Conservation (phyloP, 2,329 filamentous ascomycete species). For the Microcera coccophila region DNA sequence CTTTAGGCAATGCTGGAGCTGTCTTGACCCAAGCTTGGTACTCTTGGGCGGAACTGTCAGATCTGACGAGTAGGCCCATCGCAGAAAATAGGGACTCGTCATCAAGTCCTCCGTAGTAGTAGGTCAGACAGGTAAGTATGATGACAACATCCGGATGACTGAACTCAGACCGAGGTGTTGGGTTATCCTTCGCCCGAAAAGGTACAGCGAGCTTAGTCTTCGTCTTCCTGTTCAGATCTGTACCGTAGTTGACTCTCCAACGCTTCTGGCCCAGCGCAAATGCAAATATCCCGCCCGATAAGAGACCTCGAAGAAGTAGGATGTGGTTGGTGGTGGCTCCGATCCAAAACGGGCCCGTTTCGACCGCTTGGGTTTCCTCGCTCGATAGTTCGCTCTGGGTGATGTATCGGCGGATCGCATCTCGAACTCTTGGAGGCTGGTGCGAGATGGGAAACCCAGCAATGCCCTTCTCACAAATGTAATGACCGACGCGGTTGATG, state of each 20-base stretch:
- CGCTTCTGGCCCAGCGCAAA: slow-evolving; percentile 55
- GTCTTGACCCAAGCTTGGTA: slow-evolving; percentile 48
- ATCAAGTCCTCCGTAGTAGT: slow-evolving; percentile 54
- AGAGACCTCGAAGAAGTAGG: slow-evolving; percentile 51
- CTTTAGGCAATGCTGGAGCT: slow-evolving; percentile 27
- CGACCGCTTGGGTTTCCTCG: slow-evolving; percentile 32
- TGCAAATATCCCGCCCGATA: slow-evolving; percentile 51
- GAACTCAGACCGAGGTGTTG: slow-evolving; percentile 54
- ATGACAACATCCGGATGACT: slow-evolving; percentile 59
- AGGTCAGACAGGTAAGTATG: slow-evolving; percentile 51
- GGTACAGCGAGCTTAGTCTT: slow-evolving; percentile 52
- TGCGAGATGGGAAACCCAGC: slow-evolving; percentile 39
- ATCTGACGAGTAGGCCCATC: slow-evolving; percentile 45
- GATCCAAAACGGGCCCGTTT: slow-evolving; percentile 36
- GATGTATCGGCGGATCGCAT: slow-evolving; percentile 44
- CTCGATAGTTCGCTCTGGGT: slow-evolving; percentile 27
- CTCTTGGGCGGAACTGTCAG: slow-evolving; percentile 49
- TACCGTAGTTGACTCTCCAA: slow-evolving; percentile 63
- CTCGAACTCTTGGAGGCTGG: slow-evolving; percentile 28
- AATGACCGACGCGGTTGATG: slow-evolving; percentile 30
- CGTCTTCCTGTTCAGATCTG: slow-evolving; percentile 40
- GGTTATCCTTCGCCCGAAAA: slow-evolving; percentile 57
- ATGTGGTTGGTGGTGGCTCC: slow-evolving; percentile 34
- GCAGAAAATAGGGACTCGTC: slow-evolving; percentile 46
- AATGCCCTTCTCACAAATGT: slow-evolving; percentile 43